Conservation (phyloP, 192 early-diverging fungal genomes). For the Coemansia sp. region DNA sequence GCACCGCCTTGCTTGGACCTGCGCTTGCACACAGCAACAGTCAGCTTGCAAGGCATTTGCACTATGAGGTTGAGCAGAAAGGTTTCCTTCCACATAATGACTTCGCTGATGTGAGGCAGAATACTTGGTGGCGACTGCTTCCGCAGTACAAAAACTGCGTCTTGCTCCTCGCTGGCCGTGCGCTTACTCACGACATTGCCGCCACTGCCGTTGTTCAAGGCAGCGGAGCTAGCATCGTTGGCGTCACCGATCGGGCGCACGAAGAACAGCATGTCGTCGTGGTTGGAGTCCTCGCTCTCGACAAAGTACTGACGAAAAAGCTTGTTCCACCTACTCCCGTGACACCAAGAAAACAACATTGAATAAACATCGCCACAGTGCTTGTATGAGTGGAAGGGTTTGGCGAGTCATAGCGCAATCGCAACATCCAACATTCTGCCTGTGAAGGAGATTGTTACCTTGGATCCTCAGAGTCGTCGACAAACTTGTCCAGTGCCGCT, state of each 20-base stretch:
- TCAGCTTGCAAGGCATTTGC: slow-evolving; percentile 88
- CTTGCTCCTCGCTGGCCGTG: slow-evolving; percentile 35
- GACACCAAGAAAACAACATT: not conserved
- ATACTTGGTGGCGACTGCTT: slow-evolving; percentile 61
- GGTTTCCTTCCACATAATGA: slow-evolving; percentile 89
- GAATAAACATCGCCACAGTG: not conserved
- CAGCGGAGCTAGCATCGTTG: slow-evolving; percentile 11
- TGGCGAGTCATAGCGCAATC: slow-evolving; percentile 5
- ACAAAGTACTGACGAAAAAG: slow-evolving; percentile 66
- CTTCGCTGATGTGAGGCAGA: slow-evolving; percentile 66
- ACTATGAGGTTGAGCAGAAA: slow-evolving; percentile 90
- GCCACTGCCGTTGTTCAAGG: not conserved
- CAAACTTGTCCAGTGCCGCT: slow-evolving; percentile 46
- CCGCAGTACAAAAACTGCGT: slow-evolving; percentile 84
- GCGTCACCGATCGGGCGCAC: slow-evolving; percentile 58
- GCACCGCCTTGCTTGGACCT: slow-evolving; percentile 48
- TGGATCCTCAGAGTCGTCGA: slow-evolving; percentile 51
- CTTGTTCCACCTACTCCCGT: slow-evolving; percentile 47
- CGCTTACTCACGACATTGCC: not conserved
- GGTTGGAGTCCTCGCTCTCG: slow-evolving; percentile 62
- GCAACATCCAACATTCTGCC: not conserved
- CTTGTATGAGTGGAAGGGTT: not conserved
- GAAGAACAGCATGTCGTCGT: slow-evolving; percentile 89
- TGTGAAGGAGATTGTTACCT: slow-evolving; percentile 22
- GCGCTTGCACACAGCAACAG: slow-evolving; percentile 82